Evolutionary conservation across 169 alveolate species (phyloP).

Genomic region (Plasmodium fragile): DNA sequence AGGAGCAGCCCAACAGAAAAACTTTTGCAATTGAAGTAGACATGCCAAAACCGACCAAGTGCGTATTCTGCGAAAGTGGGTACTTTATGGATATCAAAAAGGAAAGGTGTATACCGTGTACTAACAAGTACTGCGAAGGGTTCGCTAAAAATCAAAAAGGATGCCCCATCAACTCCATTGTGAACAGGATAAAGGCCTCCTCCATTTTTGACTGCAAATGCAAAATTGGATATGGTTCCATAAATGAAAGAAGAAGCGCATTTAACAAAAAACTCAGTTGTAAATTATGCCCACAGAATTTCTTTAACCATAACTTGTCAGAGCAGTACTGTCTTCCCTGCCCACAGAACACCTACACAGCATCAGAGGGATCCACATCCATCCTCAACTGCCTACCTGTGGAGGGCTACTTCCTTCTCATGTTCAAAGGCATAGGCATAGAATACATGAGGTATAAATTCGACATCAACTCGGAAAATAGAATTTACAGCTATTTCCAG

Average conservation of each 20-base stretch:
- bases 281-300: slow-evolving; percentile 59
- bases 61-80: slow-evolving; percentile 82
- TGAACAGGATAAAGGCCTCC: slow-evolving; percentile 10
- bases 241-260: slow-evolving; percentile 64
- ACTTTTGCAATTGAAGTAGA: slow-evolving; percentile 77
- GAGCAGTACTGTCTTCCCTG: slow-evolving; percentile 80
- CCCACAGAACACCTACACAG: slow-evolving; percentile 80
- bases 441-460: slow-evolving; percentile 56
- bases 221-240: slow-evolving; percentile 70
- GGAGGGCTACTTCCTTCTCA: slow-evolving; percentile 79
- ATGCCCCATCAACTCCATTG: slow-evolving; percentile 80
- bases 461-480: slow-evolving; percentile 35
- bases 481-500: slow-evolving; percentile 41
- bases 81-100: slow-evolving; percentile 69
- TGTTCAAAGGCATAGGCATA: slow-evolving; percentile 46
- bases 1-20: neutral
- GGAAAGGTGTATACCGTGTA: slow-evolving; percentile 78
- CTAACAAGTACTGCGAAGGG: slow-evolving; percentile 82
- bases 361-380: slow-evolving; percentile 76
- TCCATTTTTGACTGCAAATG: slow-evolving; percentile 71
- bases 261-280: slow-evolving; percentile 32
- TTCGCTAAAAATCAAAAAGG: slow-evolving; percentile 65
- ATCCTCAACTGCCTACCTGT: slow-evolving; percentile 80
- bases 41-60: slow-evolving; percentile 67
- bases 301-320: slow-evolving; percentile 77